Evolutionary conservation across 352 stramenopile species (phyloP).

Genomic region (Pythium folliculosum): DNA sequence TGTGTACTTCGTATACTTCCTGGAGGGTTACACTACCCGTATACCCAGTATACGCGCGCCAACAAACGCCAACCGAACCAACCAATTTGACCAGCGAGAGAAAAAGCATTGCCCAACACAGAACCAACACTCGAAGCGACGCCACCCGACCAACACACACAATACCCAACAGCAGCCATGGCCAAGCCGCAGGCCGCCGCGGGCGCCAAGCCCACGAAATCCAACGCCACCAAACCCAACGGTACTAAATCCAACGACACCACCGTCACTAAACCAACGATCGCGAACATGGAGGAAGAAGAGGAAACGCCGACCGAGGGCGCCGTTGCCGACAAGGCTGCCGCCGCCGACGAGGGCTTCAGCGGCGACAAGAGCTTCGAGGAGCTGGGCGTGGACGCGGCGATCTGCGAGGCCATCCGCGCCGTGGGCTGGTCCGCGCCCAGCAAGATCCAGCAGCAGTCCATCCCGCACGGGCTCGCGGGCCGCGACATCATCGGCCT

Average conservation of each 20-base stretch:
- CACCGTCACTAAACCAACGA: not conserved
- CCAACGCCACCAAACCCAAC: not conserved
- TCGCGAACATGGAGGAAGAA: too few relatives aligned
- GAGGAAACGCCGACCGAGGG: constrained; percentile 26
- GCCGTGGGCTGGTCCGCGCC: constrained; percentile 92
- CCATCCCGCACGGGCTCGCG: constrained; percentile 91
- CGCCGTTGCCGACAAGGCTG: constrained; percentile 1
- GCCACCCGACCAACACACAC: not conserved
- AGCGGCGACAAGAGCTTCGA: constrained; percentile 83
- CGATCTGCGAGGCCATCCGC: constrained; percentile 92
- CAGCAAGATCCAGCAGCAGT: constrained; percentile 95
- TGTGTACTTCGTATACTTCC: not conserved
- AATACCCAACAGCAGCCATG: constrained; percentile 4
- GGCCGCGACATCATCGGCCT: constrained; percentile 97
- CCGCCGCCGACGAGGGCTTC: constrained; percentile 43
- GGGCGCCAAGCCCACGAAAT: not conserved
- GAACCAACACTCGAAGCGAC: constrained; percentile 14
- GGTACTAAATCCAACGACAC: not conserved
- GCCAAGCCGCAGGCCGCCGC: constrained; percentile 14
- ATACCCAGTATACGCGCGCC: constrained; percentile 9
- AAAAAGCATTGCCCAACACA: not conserved
- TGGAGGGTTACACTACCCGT: not conserved
- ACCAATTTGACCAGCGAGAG: constrained; percentile 18
- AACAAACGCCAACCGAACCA: constrained; percentile 11
- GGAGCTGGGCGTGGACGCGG: constrained; percentile 88